phyloP scores from a whole-genome alignment of 768 basidiomycete species.

The Auriscalpium vulgare region DNA sequence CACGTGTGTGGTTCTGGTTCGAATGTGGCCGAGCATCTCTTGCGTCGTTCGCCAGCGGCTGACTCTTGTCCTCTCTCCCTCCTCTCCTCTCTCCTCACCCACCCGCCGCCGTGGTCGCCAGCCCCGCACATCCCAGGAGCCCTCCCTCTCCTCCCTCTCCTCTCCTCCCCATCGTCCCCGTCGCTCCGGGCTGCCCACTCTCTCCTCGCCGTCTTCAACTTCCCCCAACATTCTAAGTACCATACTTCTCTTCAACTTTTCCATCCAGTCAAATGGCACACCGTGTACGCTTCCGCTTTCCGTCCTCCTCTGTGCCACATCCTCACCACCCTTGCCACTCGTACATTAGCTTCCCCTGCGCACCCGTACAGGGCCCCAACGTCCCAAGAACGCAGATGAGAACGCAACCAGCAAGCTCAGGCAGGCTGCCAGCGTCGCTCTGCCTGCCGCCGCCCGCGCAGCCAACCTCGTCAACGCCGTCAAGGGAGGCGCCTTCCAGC shows the following conservation, averaged over 20 bases:
- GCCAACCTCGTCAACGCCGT: slow-evolving; percentile 29
- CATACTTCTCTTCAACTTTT: not conserved
- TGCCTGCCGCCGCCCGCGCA: slow-evolving; percentile 42
- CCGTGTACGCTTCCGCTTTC: slow-evolving; percentile 8
- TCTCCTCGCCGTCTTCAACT: slow-evolving; percentile 6
- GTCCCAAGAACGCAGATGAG: slow-evolving; percentile 65
- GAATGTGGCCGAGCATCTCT: slow-evolving; percentile 8
- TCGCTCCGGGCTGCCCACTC: not conserved
- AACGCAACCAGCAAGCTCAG: slow-evolving; percentile 66
- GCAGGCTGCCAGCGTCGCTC: slow-evolving; percentile 44
- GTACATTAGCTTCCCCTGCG: slow-evolving; percentile 54
- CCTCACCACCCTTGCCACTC: slow-evolving; percentile 4
- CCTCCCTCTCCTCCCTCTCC: not conserved
- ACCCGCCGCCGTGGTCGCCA: not conserved
- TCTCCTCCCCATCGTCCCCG: not conserved
- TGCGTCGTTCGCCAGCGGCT: slow-evolving; percentile 13
- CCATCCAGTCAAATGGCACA: slow-evolving; percentile 13
- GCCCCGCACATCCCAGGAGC: not conserved
- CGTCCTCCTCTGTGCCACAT: slow-evolving; percentile 7
- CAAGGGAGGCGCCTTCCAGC: slow-evolving; percentile 49
- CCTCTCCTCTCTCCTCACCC: not conserved
- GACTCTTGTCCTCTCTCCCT: slow-evolving; percentile 5
- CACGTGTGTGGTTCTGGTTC: slow-evolving; percentile 14
- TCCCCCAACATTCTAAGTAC: slow-evolving; percentile 3
- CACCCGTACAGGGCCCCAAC: slow-evolving; percentile 53